These are phyloP conservation scores for Pelargonium fulgidum DNA, from an alignment of 441 rosid genomes.

Conservation along the genomic window DNA sequence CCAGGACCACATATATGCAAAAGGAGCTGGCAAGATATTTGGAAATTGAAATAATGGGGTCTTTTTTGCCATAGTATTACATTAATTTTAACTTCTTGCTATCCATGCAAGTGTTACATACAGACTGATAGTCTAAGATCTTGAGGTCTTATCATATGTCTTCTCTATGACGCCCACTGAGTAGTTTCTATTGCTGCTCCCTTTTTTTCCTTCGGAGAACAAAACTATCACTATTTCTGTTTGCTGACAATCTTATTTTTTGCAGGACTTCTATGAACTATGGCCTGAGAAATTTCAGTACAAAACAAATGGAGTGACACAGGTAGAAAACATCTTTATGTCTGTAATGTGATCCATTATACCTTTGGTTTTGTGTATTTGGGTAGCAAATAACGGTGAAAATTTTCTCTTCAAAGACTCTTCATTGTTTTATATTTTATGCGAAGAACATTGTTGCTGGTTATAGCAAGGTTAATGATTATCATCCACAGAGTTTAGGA, in stretches of 20 bases:
- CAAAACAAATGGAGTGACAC: conserved; percentile 25
- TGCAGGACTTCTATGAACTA: conserved; percentile 46
- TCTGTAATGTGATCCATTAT: not conserved
- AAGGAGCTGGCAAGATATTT: too few relatives aligned
- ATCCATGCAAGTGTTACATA: too few relatives aligned
- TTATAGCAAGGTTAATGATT: too few relatives aligned
- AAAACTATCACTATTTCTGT: not conserved
- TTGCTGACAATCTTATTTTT: conserved; percentile 9
- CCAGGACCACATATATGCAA: too few relatives aligned
- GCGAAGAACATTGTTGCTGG: not conserved
- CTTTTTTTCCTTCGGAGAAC: not conserved
- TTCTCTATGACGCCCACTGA: not conserved
- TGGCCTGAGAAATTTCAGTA: conserved; percentile 25
- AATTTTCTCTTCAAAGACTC: too few relatives aligned
- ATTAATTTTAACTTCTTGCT: too few relatives aligned
- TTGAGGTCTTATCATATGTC: not conserved
- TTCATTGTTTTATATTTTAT: too few relatives aligned
- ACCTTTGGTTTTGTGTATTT: not conserved
- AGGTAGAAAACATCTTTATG: conserved; percentile 10
- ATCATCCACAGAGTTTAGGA: too few relatives aligned
- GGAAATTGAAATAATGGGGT: too few relatives aligned
- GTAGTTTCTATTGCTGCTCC: not conserved
- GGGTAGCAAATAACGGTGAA: too few relatives aligned
- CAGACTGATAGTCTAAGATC: not conserved
- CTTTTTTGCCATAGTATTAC: too few relatives aligned